Evolutionary conservation across 441 rosid genomes (phyloP).

Genomic region (Biscutella laevigata): DNA sequence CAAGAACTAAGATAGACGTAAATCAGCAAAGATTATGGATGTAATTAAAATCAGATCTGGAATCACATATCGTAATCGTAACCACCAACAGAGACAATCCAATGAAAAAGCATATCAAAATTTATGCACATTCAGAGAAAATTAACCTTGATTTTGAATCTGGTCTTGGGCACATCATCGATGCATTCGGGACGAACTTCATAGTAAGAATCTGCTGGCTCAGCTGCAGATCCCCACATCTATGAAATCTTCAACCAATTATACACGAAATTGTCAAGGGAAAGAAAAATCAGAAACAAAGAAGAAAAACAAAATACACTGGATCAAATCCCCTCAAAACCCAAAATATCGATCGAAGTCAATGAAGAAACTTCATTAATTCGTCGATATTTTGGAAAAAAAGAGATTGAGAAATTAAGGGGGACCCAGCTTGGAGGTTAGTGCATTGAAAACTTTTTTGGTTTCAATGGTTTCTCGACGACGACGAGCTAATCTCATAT

Average conservation of each 20-base stretch:
- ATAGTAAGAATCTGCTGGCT: slow-evolving; percentile 73
- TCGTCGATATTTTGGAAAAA: not conserved
- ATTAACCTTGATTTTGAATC: slow-evolving; percentile 88
- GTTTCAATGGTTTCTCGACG: not conserved
- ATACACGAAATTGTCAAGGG: slow-evolving; percentile 2
- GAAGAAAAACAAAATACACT: not conserved
- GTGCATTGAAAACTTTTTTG: slow-evolving; percentile 5
- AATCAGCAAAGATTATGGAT: not conserved
- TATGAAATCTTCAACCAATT: slow-evolving; percentile 9
- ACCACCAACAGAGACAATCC: not conserved
- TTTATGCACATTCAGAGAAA: too few relatives aligned
- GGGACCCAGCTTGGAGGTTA: slow-evolving; percentile 17
- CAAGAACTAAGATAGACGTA: not conserved
- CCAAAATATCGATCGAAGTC: slow-evolving; percentile 11
- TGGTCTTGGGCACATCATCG: slow-evolving; percentile 70
- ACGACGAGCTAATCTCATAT: slow-evolving; percentile 1
- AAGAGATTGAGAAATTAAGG: slow-evolving; percentile 8
- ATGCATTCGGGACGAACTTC: slow-evolving; percentile 77
- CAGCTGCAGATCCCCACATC: slow-evolving; percentile 59
- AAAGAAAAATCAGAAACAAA: slow-evolving; percentile 1
- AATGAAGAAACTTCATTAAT: not conserved
- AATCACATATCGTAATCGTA: not conserved
- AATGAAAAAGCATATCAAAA: not conserved
- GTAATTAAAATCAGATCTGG: not conserved
- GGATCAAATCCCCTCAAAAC: slow-evolving; percentile 20